Conservation (phyloP, 176 grass and related monocot species). For the Aechmea fasciata region DNA sequence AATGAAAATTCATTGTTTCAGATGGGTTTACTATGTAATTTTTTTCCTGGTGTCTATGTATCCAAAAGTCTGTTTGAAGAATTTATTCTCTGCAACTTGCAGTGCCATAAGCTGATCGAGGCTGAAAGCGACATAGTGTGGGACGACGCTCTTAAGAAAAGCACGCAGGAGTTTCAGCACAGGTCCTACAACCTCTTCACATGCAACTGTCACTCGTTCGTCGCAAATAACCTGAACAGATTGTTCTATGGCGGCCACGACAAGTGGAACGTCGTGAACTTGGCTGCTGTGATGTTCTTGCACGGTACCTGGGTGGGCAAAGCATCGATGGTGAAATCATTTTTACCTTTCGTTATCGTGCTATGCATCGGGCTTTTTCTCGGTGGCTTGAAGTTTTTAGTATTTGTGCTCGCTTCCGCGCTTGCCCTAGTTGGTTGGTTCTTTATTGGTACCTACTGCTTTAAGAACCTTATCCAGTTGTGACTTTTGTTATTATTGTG, state of each 20-base stretch:
- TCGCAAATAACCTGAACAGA: slow-evolving; percentile 71
- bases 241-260: slow-evolving; percentile 47
- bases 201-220: slow-evolving; percentile 97
- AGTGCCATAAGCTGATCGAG: slow-evolving; percentile 61
- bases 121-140: slow-evolving; percentile 36
- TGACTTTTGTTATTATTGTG: slow-evolving; percentile 9
- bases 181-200: slow-evolving; percentile 83
- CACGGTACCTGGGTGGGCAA: slow-evolving; percentile 54
- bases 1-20: too few relatives aligned
- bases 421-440: slow-evolving; percentile 61
- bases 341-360: slow-evolving; percentile 40
- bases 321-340: slow-evolving; percentile 37
- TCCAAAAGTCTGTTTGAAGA: too few relatives aligned
- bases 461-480: slow-evolving; percentile 71
- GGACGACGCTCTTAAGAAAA: slow-evolving; percentile 56
- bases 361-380: slow-evolving; percentile 36
- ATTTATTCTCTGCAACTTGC: slow-evolving; percentile 11
- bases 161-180: slow-evolving; percentile 76
- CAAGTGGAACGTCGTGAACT: slow-evolving; percentile 81
- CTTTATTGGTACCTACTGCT: slow-evolving; percentile 71
- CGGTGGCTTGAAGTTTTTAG: slow-evolving; percentile 40
- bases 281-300: slow-evolving; percentile 61
- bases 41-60: too few relatives aligned
- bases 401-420: slow-evolving; percentile 33
- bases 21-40: too few relatives aligned